phyloP scores from a whole-genome alignment of 2,329 filamentous ascomycete genomes.

The Gaeumannomyces sp. region DNA sequence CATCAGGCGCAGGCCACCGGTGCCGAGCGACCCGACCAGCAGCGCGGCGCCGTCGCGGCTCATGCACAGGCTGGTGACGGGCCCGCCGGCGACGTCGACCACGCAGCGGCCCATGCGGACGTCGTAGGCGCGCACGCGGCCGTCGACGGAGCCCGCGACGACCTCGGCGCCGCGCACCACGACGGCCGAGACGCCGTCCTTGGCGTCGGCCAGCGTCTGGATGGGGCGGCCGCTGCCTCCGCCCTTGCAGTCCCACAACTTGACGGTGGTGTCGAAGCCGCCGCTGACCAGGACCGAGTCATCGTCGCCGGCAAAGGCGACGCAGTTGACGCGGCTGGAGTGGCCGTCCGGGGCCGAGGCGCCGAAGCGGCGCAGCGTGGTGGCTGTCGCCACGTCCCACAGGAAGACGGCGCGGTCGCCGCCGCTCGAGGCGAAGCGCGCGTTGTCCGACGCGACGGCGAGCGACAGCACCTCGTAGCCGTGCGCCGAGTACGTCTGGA shows the following conservation, averaged over 20 bases:
- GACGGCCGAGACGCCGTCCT: constrained; percentile 57
- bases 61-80: constrained; percentile 69
- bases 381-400: constrained; percentile 84
- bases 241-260: constrained; percentile 65
- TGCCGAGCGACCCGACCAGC: constrained; percentile 71
- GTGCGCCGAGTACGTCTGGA: constrained; percentile 85
- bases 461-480: constrained; percentile 88
- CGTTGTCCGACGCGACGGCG: constrained; percentile 67
- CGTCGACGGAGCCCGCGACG: constrained; percentile 75
- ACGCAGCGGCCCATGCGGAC: constrained; percentile 65
- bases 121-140: constrained; percentile 75
- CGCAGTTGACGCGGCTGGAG: constrained; percentile 67
- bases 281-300: constrained; percentile 68
- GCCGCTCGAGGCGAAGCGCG: constrained; percentile 77
- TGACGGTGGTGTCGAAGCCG: constrained; percentile 69
- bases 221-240: constrained; percentile 52
- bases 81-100: constrained; percentile 62
- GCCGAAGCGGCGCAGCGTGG: constrained; percentile 69
- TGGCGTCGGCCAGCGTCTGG: constrained; percentile 67
- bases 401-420: constrained; percentile 88
- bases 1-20: constrained; percentile 65
- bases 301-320: constrained; percentile 69
- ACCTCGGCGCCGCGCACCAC: constrained; percentile 50
- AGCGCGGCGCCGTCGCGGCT: constrained; percentile 69
- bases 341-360: constrained; percentile 54